Evolutionary conservation across 495 filamentous ascomycete species (phyloP).

Genomic region (Lasiosphaeria ovina): DNA sequence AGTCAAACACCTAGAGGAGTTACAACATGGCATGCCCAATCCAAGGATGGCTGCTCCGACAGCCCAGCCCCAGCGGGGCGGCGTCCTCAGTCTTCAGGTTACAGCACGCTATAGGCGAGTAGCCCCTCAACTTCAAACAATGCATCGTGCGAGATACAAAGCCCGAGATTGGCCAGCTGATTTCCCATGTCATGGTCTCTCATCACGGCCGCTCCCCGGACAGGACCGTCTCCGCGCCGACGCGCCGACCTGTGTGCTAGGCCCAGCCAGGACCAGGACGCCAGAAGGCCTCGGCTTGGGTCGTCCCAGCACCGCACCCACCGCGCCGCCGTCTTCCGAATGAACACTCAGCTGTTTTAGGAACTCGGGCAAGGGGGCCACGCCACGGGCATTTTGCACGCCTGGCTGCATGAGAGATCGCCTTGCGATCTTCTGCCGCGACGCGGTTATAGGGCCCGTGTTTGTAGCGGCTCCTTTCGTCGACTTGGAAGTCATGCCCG

Average conservation of each 20-base stretch:
- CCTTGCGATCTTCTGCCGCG: slow-evolving; percentile 7
- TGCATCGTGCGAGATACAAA: slow-evolving; percentile 22
- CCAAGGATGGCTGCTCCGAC: no score
- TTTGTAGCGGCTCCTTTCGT: background rate
- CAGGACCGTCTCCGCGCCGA: no score
- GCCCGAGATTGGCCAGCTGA: slow-evolving; percentile 14
- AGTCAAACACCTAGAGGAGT: slow-evolving; percentile 28
- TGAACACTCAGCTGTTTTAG: no score
- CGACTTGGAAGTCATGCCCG: background rate
- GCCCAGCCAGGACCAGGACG: background rate
- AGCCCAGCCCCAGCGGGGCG: no score
- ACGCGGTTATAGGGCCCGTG: slow-evolving; percentile 1
- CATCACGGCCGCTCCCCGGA: no score
- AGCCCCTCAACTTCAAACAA: slow-evolving; percentile 29
- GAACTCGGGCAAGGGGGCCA: background rate
- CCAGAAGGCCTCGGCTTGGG: no score
- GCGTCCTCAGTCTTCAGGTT: no score
- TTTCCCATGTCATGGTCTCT: background rate
- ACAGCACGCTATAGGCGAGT: slow-evolving; percentile 16
- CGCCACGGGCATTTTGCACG: background rate
- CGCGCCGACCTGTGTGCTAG: no score
- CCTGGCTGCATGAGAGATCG: slow-evolving; percentile 6
- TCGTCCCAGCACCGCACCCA: no score
- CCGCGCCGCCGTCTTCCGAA: no score
- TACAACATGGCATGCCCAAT: no score